These are phyloP conservation scores for Rhizophlyctis rosea DNA, from an alignment of 192 early-diverging fungal species.

Conservation along the genomic window DNA sequence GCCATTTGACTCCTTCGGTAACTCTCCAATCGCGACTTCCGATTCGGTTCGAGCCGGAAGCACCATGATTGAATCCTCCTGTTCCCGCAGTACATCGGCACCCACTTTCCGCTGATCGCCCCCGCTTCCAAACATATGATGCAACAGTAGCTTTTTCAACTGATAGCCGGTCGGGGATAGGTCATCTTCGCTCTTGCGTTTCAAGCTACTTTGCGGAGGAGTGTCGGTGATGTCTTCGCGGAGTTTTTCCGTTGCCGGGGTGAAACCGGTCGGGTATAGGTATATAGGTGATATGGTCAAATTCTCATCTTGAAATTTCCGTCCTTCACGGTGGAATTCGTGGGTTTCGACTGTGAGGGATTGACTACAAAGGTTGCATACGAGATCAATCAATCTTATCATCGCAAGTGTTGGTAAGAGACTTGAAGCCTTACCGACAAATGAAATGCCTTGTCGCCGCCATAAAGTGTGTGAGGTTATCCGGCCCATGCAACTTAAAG, in stretches of 20 bases:
- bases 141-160: neutral
- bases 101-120: neutral
- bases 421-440: conserved; percentile 47
- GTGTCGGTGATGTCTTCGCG: neutral
- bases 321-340: conserved; percentile 5
- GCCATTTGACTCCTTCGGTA: too few species aligned
- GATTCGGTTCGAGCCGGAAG: too few species aligned
- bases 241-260: neutral
- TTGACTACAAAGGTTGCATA: neutral
- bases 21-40: too few species aligned
- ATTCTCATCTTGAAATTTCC: conserved; percentile 64
- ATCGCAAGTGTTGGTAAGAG: too few species aligned
- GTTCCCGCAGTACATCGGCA: neutral
- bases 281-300: conserved; percentile 64
- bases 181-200: conserved; percentile 15
- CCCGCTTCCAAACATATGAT: neutral
- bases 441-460: conserved; percentile 78
- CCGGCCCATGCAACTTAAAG: conserved; percentile 69
- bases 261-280: conserved; percentile 49
- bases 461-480: conserved; percentile 76
- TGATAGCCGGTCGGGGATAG: neutral
- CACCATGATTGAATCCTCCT: neutral
- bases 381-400: too few species aligned
- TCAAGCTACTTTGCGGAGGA: neutral
- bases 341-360: neutral